phyloP scores from a whole-genome alignment of 2,329 filamentous ascomycete genomes.

The Fusarium sp. region DNA sequence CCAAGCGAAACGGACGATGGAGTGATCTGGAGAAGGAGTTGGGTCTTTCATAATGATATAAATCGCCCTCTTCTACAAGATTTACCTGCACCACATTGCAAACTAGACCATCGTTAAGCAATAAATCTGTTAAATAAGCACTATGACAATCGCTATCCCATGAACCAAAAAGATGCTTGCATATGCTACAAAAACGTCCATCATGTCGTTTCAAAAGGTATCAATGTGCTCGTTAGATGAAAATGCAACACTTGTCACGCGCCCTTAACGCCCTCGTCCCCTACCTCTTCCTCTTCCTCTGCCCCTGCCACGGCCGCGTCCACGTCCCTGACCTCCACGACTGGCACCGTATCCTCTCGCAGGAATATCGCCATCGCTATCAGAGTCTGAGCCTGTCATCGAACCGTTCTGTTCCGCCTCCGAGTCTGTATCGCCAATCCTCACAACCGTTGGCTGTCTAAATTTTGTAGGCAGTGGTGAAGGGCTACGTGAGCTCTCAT shows the following conservation, averaged over 20 bases:
- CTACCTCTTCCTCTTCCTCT: slow-evolving; percentile 32
- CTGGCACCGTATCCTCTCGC: slow-evolving; percentile 40
- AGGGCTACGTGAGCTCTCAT: slow-evolving; percentile 33
- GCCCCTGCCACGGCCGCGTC: slow-evolving; percentile 40
- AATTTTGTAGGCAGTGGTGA: slow-evolving; percentile 21
- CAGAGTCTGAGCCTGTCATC: slow-evolving; percentile 35
- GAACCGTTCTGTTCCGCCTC: slow-evolving; percentile 36
- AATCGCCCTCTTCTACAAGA: not conserved
- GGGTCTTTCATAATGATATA: slow-evolving; percentile 24
- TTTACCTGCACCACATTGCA: not conserved
- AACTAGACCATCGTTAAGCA: not conserved
- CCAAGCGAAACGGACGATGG: slow-evolving; percentile 83
- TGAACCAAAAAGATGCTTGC: not conserved
- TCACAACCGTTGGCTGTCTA: slow-evolving; percentile 43
- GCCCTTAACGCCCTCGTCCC: slow-evolving; percentile 26
- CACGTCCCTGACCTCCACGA: slow-evolving; percentile 47
- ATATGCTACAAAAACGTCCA: slow-evolving; percentile 11
- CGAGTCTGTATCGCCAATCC: slow-evolving; percentile 47
- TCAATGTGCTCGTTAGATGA: slow-evolving; percentile 14
- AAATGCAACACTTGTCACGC: slow-evolving; percentile 1
- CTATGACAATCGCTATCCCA: not conserved
- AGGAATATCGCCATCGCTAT: slow-evolving; percentile 46
- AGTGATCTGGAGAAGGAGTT: slow-evolving; percentile 72
- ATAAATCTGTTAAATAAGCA: not conserved
- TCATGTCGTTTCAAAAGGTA: slow-evolving; percentile 9